Conservation (phyloP, 345 rosid genomes). For the Syzygium oleosum region DNA sequence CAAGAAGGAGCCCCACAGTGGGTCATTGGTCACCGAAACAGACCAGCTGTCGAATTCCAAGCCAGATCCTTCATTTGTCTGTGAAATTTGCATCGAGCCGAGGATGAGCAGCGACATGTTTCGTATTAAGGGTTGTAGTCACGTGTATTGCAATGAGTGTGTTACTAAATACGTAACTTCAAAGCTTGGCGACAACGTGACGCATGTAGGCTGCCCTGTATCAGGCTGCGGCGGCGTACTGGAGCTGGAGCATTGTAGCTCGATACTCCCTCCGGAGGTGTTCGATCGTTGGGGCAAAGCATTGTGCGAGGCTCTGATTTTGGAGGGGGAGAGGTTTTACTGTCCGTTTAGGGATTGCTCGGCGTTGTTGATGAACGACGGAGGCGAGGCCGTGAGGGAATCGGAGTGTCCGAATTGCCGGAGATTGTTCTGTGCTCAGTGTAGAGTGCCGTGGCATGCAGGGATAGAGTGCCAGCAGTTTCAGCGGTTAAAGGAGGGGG, state of each 20-base stretch:
- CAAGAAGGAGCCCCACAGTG: not conserved
- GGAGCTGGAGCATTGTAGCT: constrained; percentile 26
- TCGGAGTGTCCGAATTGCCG: constrained; percentile 31
- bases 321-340: constrained; percentile 20
- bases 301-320: constrained; percentile 36
- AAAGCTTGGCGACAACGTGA: constrained; percentile 29
- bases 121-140: constrained; percentile 32
- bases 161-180: constrained; percentile 32
- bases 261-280: constrained; percentile 26
- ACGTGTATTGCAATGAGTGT: constrained; percentile 35
- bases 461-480: constrained; percentile 22
- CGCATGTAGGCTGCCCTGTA: constrained; percentile 17
- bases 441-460: constrained; percentile 44
- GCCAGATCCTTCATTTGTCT: constrained; percentile 10
- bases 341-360: constrained; percentile 48
- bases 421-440: not conserved
- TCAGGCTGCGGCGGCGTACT: constrained; percentile 14
- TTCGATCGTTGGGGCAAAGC: constrained; percentile 39
- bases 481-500: constrained; percentile 25
- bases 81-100: constrained; percentile 41
- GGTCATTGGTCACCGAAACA: not conserved
- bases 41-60: not conserved
- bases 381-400: not conserved
- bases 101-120: constrained; percentile 16
- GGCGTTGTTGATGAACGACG: constrained; percentile 24